Conservation (phyloP, 2,329 filamentous ascomycete species). For the Paraconiothyrium sp. region DNA sequence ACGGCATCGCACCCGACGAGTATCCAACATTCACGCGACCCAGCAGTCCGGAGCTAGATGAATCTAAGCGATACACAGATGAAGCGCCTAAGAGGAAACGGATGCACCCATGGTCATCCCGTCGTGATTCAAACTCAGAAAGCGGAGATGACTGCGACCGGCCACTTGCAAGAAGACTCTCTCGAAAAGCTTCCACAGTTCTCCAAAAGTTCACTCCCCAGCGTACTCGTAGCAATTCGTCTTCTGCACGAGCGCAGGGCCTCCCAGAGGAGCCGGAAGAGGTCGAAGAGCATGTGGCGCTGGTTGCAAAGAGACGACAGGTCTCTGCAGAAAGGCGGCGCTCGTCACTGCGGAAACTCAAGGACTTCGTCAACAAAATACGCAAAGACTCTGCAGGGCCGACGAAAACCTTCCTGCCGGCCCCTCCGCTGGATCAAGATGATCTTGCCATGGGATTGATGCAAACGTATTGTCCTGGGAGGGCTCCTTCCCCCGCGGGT, state of each 20-base stretch:
- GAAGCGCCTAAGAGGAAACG: neutral
- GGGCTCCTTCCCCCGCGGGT: neutral
- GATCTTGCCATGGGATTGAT: neutral
- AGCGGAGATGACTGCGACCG: constrained; percentile 15
- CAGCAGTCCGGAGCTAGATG: neutral
- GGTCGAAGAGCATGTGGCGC: neutral
- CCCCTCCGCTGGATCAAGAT: neutral
- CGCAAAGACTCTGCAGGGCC: constrained; percentile 9
- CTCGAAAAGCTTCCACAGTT: constrained; percentile 3
- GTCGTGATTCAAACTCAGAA: constrained; percentile 1
- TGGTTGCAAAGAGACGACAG: neutral
- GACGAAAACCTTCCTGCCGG: neutral
- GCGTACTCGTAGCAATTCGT: neutral
- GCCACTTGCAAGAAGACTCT: constrained; percentile 2
- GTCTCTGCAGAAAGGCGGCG: neutral
- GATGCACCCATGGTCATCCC: neutral
- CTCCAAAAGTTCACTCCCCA: neutral
- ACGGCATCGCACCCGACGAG: constrained; percentile 4
- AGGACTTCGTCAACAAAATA: constrained; percentile 6
- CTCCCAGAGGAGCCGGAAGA: neutral
- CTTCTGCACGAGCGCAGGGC: neutral
- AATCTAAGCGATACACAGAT: neutral
- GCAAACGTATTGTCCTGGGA: neutral
- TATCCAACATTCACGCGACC: constrained; percentile 10
- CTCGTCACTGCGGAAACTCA: constrained; percentile 14